Base-by-base conservation (phyloP, 148 eudicot genomes). In the Pharnaceum exiguum region DNA sequence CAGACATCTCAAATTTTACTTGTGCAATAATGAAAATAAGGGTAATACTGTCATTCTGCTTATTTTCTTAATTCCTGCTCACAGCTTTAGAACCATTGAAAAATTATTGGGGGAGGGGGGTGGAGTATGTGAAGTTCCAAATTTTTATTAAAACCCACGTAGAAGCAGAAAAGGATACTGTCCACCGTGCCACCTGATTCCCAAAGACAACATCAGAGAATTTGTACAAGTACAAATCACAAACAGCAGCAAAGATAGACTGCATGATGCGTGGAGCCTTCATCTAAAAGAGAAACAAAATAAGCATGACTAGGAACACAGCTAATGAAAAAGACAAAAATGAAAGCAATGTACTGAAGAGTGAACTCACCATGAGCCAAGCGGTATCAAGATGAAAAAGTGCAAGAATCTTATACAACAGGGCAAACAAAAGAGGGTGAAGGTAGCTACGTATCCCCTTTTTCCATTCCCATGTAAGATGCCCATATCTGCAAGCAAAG, bases 391-490 rank as follows among this genome's bases (percentile, higher is more conserved):
- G 90, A 73, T 66, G 77, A 33, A 88, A 65, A 53, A 85, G 54
- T 36, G 90, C 80, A 46, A 93, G 73, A 51, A 88, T 60, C 73
- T 81, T 88, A 71, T 93, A 93, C 42, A 93, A 79, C 54, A 72
- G 38, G 56, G 90, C 81, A 79, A 93, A 93, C 61, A 93, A 47
- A 66, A 88, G 63, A 3, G 98, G 96, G 69, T 93, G 96, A 75
- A 88, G 57, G 72, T 85, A 88, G 60, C 96, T 82, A 10, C 98
- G 87, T 35, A 93, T 79, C 33, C 98, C 90, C 60, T 46, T 75
- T 59, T 71, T 55, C 96, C 98, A 93, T 73, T 93, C 98, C 98
- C 98, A 93, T 4, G 98, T 88, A 60, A 85, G 75, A 74, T 93
- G 88, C 40, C 98, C 98, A 65, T 88, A 93, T 67, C 96, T 87